These are phyloP conservation scores for Wickerhamiella sorbophila DNA, from an alignment of 805 yeast species.

Conservation along the genomic window DNA sequence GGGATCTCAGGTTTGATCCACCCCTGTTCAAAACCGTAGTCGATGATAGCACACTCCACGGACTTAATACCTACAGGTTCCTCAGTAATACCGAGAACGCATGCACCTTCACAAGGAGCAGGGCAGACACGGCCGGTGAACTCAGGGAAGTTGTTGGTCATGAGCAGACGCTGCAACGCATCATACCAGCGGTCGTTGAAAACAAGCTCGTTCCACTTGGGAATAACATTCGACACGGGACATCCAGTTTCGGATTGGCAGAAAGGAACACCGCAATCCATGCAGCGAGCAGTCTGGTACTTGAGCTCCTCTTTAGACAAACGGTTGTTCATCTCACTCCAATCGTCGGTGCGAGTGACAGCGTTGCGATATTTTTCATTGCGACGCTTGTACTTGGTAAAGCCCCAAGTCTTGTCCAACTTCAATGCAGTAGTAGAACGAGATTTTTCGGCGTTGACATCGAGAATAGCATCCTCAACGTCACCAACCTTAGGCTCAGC, in stretches of 20 bases:
- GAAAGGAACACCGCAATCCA: conserved; percentile 99
- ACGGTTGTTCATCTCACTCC: conserved; percentile 80
- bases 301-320: conserved; percentile 74
- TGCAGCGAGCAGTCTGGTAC: conserved; percentile 92
- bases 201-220: conserved; percentile 94
- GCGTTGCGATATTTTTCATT: conserved; percentile 75
- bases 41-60: conserved; percentile 90
- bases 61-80: conserved; percentile 95
- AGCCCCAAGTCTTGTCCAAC: conserved; percentile 75
- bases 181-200: conserved; percentile 90
- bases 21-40: conserved; percentile 89
- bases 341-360: conserved; percentile 64
- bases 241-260: conserved; percentile 97
- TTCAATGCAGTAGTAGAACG: conserved; percentile 38
- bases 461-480: conserved; percentile 75
- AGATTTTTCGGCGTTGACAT: conserved; percentile 42
- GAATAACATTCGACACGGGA: conserved; percentile 92
- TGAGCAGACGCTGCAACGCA: conserved; percentile 77
- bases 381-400: conserved; percentile 85
- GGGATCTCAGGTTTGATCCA: conserved; percentile 89
- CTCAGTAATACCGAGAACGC: conserved; percentile 82
- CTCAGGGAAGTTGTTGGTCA: conserved; percentile 98
- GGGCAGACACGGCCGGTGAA: conserved; percentile 98
- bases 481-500: conserved; percentile 78
- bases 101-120: conserved; percentile 97